These are phyloP conservation scores for Phytophthora uliginosa DNA, from an alignment of 352 stramenopile genomes.

Conservation along the genomic window DNA sequence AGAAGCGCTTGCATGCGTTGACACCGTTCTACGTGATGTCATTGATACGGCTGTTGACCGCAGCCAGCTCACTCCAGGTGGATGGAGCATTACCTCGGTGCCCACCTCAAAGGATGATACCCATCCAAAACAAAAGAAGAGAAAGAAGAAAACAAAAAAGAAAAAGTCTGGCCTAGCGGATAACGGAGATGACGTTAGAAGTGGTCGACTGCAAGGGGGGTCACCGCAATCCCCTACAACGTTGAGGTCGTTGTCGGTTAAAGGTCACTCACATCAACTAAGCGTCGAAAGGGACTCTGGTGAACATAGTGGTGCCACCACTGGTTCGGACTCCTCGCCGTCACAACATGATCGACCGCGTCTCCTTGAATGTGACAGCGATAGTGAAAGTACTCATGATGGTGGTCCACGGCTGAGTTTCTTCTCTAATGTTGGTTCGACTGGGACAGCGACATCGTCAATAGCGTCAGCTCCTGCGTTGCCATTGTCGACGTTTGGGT, in stretches of 20 bases:
- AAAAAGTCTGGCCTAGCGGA: conserved; percentile 19
- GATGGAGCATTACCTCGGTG: conserved; percentile 20
- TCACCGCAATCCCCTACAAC: conserved; percentile 17
- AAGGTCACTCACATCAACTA: not conserved
- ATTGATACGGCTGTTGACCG: conserved; percentile 48
- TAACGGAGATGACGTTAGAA: not conserved
- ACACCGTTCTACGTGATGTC: conserved; percentile 48
- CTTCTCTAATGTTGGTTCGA: conserved; percentile 50
- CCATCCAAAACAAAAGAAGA: conserved; percentile 36
- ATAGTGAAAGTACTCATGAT: conserved; percentile 30
- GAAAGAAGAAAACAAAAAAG: conserved; percentile 42
- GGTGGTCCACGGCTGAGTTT: conserved; percentile 44
- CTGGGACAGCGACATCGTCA: conserved; percentile 19
- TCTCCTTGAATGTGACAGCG: conserved; percentile 28
- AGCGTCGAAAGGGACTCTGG: conserved; percentile 26
- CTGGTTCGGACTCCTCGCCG: conserved; percentile 37
- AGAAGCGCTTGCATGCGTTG: conserved; percentile 29
- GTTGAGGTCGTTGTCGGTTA: not conserved
- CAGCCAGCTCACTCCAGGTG: conserved; percentile 22
- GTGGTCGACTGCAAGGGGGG: not conserved
- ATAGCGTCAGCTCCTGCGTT: conserved; percentile 39
- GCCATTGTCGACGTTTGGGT: conserved; percentile 48
- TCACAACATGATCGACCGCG: conserved; percentile 26
- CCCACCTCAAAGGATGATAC: not conserved
- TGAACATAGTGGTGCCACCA: conserved; percentile 34